Evolutionary conservation across 2,329 filamentous ascomycete species (phyloP).

Genomic region (Pseudofabraea citricarpa): DNA sequence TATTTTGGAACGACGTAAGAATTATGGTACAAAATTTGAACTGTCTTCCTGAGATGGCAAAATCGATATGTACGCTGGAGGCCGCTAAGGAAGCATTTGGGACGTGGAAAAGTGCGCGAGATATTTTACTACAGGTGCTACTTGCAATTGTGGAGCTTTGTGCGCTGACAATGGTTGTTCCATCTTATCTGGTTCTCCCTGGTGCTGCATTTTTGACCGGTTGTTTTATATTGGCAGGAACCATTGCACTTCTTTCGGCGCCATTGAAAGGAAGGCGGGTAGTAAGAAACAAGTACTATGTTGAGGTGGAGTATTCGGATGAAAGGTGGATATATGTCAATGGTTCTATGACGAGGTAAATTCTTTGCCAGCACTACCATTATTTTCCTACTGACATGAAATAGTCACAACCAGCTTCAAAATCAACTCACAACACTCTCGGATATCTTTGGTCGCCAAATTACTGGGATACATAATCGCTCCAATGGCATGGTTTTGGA

Average conservation of each 20-base stretch:
- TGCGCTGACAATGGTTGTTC: slow-evolving; percentile 5
- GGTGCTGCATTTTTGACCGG: slow-evolving; percentile 5
- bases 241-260: slow-evolving; percentile 5
- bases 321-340: slow-evolving; percentile 14
- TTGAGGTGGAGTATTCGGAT: slow-evolving; percentile 5
- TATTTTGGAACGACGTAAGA: slow-evolving; percentile 6
- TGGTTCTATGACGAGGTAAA: slow-evolving; percentile 12
- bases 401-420: slow-evolving; percentile 57
- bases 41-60: slow-evolving; percentile 8
- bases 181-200: slow-evolving; percentile 9
- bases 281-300: neutral
- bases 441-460: slow-evolving; percentile 62
- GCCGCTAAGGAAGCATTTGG: neutral
- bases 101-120: slow-evolving; percentile 2
- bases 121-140: slow-evolving; percentile 8
- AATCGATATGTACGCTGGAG: slow-evolving; percentile 1
- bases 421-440: slow-evolving; percentile 65
- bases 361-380: neutral
- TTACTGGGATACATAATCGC: slow-evolving; percentile 71
- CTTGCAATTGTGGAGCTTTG: slow-evolving; percentile 9
- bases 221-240: slow-evolving; percentile 1
- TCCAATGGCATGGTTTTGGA: slow-evolving; percentile 69
- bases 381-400: neutral
- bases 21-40: slow-evolving; percentile 8
- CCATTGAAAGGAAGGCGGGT: slow-evolving; percentile 8